Percentiles rank a stretch among this genome's conserved stretches.
phyloP scores from a whole-genome alignment of 371 early-diverging fungal species.

The Mortierella sp. region DNA sequence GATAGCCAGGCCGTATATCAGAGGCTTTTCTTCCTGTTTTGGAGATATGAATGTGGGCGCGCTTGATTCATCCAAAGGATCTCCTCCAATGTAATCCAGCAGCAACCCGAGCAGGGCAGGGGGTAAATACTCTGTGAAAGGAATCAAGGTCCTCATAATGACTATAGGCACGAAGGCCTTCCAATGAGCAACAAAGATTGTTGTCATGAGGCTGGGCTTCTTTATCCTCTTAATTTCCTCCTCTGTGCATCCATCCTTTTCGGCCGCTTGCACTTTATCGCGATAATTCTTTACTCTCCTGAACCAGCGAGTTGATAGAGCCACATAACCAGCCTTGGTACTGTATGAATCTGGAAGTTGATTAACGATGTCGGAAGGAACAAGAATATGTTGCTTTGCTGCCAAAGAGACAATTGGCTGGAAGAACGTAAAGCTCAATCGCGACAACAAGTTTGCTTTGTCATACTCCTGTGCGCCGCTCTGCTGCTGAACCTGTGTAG shows the following conservation, averaged over 20 bases:
- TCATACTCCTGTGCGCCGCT: constrained; percentile 29
- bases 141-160: constrained; percentile 1
- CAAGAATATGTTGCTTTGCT: constrained; percentile 29
- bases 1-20: constrained; percentile 26
- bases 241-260: background rate
- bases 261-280: background rate
- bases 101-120: constrained; percentile 29
- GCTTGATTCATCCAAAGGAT: background rate
- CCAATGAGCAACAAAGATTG: constrained; percentile 23
- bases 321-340: constrained; percentile 11
- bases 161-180: constrained; percentile 16
- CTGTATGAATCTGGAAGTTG: constrained; percentile 35
- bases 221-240: constrained; percentile 13
- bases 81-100: constrained; percentile 33
- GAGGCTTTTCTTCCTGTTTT: constrained; percentile 14
- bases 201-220: constrained; percentile 25
- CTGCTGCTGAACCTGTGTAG: constrained; percentile 30
- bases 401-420: constrained; percentile 47
- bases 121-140: constrained; percentile 22
- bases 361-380: constrained; percentile 29
- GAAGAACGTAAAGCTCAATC: constrained; percentile 19
- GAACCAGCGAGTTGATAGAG: constrained; percentile 22
- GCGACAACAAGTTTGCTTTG: constrained; percentile 34
- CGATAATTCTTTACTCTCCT: constrained; percentile 9
- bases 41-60: no score